Evolutionary conservation across 1,139 yeast species (phyloP).

Genomic region (Petasospora rhodanensis): DNA sequence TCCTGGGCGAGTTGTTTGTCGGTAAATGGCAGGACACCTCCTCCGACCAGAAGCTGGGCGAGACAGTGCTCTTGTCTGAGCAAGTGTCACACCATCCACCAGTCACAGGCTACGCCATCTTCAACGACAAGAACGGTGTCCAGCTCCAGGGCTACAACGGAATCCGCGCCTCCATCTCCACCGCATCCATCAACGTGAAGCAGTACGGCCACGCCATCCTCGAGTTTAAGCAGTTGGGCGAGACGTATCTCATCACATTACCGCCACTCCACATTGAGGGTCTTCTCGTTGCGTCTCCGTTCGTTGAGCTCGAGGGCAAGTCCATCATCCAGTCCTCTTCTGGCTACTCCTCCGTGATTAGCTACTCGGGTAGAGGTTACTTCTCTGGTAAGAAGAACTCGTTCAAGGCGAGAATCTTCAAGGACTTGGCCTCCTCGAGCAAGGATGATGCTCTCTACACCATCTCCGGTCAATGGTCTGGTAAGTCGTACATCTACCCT

Average conservation of each 20-base stretch:
- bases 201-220: slow-evolving; percentile 89
- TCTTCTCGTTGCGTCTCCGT: slow-evolving; percentile 82
- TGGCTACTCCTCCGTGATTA: slow-evolving; percentile 72
- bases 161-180: slow-evolving; percentile 75
- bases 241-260: slow-evolving; percentile 74
- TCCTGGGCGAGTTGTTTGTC: slow-evolving; percentile 85
- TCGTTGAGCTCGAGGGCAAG: slow-evolving; percentile 83
- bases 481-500: slow-evolving; percentile 46
- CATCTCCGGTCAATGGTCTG: slow-evolving; percentile 91
- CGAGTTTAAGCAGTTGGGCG: slow-evolving; percentile 54
- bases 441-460: slow-evolving; percentile 69
- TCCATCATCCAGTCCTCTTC: slow-evolving; percentile 75
- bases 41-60: slow-evolving; percentile 49
- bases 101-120: slow-evolving; percentile 78
- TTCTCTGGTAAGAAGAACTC: slow-evolving; percentile 94
- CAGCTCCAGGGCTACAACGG: slow-evolving; percentile 85
- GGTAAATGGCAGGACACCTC: slow-evolving; percentile 72
- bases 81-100: slow-evolving; percentile 98
- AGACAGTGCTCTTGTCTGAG: slow-evolving; percentile 73
- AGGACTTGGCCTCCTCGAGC: slow-evolving; percentile 40
- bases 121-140: slow-evolving; percentile 66
- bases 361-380: slow-evolving; percentile 89
- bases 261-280: slow-evolving; percentile 98
- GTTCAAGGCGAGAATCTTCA: slow-evolving; percentile 77
- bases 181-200: slow-evolving; percentile 74